phyloP scores from a whole-genome alignment of 768 basidiomycete species.

The Russula abietina region DNA sequence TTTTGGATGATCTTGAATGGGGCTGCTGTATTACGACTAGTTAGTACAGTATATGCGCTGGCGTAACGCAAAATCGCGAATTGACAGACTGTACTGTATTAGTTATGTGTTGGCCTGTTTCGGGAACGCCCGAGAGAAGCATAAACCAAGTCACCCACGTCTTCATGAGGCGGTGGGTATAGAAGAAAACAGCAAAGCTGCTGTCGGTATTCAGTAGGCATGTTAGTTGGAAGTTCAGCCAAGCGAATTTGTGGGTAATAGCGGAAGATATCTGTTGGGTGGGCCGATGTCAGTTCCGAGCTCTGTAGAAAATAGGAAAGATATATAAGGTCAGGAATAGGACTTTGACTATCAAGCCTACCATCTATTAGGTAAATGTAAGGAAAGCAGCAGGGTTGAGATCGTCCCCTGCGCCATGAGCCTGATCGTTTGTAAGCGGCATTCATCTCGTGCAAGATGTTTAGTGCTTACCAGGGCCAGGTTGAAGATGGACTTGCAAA shows the following conservation, averaged over 20 bases:
- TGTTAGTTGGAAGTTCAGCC: constrained; percentile 47
- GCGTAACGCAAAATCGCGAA: too few species aligned
- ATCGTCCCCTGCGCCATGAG: constrained; percentile 47
- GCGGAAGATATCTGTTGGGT: constrained; percentile 55
- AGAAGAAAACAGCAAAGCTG: constrained; percentile 57
- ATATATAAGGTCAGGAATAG: background rate
- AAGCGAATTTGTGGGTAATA: constrained; percentile 51
- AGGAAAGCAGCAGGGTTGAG: constrained; percentile 53
- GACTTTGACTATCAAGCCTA: constrained; percentile 31
- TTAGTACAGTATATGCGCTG: too few species aligned
- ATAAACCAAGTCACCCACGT: constrained; percentile 53
- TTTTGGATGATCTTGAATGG: too few species aligned
- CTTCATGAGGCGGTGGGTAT: constrained; percentile 43
- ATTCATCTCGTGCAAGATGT: too few species aligned
- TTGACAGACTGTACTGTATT: too few species aligned
- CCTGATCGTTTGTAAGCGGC: constrained; percentile 36
- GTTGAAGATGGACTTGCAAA: too few species aligned
- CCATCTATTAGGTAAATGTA: constrained; percentile 70
- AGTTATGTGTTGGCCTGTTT: too few species aligned
- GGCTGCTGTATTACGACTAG: too few species aligned
- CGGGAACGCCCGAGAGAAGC: constrained; percentile 55
- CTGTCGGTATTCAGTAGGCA: constrained; percentile 50
- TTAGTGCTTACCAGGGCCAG: too few species aligned
- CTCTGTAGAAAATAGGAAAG: constrained; percentile 39
- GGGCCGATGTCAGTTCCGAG: constrained; percentile 48